Percentiles rank a stretch among this genome's conserved stretches.
Evolutionary conservation across 2,329 filamentous ascomycete species (phyloP).

Genomic region (Pseudogymnoascus verrucosus): DNA sequence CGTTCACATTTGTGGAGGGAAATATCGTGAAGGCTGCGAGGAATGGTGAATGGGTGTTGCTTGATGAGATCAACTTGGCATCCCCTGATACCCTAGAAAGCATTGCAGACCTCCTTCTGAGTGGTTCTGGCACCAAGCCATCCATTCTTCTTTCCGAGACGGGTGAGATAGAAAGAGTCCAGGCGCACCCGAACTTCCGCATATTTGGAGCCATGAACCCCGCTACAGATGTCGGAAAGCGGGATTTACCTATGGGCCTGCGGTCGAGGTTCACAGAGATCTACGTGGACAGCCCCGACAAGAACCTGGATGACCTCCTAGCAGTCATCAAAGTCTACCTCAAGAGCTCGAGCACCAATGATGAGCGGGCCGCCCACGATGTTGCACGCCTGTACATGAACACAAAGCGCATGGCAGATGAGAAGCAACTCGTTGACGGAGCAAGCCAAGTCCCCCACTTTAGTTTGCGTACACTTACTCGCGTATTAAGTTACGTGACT

Average conservation of each 20-base stretch:
- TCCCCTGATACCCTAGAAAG: conserved; percentile 92
- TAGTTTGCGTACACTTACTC: conserved; percentile 86
- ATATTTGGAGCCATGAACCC: conserved; percentile 99
- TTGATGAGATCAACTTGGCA: conserved; percentile 96
- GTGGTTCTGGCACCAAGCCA: conserved; percentile 61
- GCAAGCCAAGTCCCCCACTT: conserved; percentile 95
- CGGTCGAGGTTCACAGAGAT: conserved; percentile 92
- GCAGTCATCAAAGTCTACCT: conserved; percentile 86
- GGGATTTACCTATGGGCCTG: conserved; percentile 81
- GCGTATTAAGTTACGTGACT: conserved; percentile 79
- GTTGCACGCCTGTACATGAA: conserved; percentile 82
- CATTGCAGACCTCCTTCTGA: conserved; percentile 76
- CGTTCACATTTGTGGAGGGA: conserved; percentile 93
- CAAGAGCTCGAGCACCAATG: conserved; percentile 59
- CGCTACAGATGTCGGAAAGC: conserved; percentile 93
- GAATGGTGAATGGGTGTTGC: conserved; percentile 92
- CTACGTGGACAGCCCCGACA: conserved; percentile 86
- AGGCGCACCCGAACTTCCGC: conserved; percentile 85
- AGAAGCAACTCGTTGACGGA: conserved; percentile 84
- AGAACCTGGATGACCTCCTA: conserved; percentile 75
- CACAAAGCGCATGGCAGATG: conserved; percentile 71
- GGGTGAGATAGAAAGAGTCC: conserved; percentile 82
- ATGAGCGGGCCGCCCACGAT: conserved; percentile 67
- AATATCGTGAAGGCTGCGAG: conserved; percentile 93
- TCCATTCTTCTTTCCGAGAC: conserved; percentile 89